Evolutionary conservation across 1,284 basidiomycete species (phyloP), one percentile per base, ranked within the genome.

Genomic region (Ustilago lituana): DNA sequence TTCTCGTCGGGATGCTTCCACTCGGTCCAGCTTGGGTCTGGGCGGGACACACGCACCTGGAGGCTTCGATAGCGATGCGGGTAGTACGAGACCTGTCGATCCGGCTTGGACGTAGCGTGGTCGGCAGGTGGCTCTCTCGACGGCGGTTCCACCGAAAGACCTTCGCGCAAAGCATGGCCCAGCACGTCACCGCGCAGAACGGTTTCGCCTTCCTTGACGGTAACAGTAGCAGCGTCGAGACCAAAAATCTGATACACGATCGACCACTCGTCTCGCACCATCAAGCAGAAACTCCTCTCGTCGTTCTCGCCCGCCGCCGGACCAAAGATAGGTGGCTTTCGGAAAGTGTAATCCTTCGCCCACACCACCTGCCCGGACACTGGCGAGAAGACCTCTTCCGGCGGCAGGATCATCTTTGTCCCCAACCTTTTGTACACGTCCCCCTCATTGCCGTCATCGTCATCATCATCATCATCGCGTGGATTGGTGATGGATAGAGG

Each of bases 191-290:
- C 77, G 1, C 54, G 55, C 10, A 60, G 26, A n/a, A 78, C 71
- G 6, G 41, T 45, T 10, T 76, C 67, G 23, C 74, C 76, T 14
- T 63, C 67, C 2, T 20, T 17, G 0, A 69, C 43, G 3, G 15
- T 32, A 17, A 74, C 48, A 0, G 51, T 66, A 3, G 41, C 20
- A 2, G 40, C 41, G 12, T 73, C 70, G 2, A 79, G 33, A 10
- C 77, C 74, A 38, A 74, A 71, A 35, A 78, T 57, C 50, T 78
- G 76, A 33, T 72, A 73, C 0, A 79, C 76, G 40, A 77, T 69
- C 7, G 67, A 69, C 72, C 72, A 77, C 20, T 68, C 74, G 50
- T 79, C 77, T 5, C 69, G 71, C 10, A 79, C 54, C 74, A 76
- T 74, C 8, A 79, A 20, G 31, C 61, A 64, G 51, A 63, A 74